Conservation (phyloP, 805 yeast species). For the Yamadazyma olivae region DNA sequence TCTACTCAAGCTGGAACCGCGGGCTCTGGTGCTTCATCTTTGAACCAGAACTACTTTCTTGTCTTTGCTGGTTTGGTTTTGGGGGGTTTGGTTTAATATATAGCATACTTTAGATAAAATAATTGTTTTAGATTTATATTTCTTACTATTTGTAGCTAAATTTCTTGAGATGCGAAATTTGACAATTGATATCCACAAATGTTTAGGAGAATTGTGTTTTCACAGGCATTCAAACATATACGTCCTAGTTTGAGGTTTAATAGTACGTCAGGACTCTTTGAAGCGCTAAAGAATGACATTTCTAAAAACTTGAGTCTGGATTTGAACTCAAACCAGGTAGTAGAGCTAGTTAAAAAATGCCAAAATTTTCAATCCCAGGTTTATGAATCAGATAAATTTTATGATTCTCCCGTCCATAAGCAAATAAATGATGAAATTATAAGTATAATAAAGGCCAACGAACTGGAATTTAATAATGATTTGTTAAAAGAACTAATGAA, state of each 20-base stretch:
- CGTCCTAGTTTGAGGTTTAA: too few species aligned
- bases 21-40: constrained; percentile 1
- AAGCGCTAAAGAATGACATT: too few species aligned
- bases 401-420: constrained; percentile 10
- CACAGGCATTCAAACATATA: too few species aligned
- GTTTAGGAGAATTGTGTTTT: too few species aligned
- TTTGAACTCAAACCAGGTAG: not conserved
- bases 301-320: too few species aligned
- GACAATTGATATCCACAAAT: too few species aligned
- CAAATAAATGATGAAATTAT: constrained; percentile 18
- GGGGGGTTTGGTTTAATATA: too few species aligned
- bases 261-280: too few species aligned
- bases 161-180: too few species aligned
- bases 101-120: too few species aligned
- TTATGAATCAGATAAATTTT: constrained; percentile 3
- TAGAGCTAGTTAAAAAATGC: not conserved
- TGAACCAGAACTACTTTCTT: not conserved
- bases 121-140: too few species aligned
- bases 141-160: too few species aligned
- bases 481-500: constrained; percentile 28
- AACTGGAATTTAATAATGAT: constrained; percentile 14
- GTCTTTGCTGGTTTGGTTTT: not conserved
- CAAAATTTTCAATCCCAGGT: not conserved
- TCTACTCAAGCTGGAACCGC: constrained; percentile 1
- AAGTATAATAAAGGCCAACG: constrained; percentile 15